These are phyloP conservation scores for Fusarium oligoseptatum DNA, from an alignment of 2,329 filamentous ascomycete genomes.

Conservation along the genomic window DNA sequence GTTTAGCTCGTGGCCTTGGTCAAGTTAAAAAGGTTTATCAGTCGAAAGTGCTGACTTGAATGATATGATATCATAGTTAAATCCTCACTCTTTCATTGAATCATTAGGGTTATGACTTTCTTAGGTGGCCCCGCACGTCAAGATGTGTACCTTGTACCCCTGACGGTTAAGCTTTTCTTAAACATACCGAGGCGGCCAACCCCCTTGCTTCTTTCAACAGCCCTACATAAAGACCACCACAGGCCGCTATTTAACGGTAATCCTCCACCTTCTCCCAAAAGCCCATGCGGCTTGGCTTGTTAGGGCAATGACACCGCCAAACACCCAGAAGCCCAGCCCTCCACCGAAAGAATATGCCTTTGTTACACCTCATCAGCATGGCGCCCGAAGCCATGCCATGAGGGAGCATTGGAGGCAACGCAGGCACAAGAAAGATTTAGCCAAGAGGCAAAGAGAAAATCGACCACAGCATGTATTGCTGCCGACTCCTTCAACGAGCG, in stretches of 20 bases:
- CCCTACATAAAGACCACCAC: neutral
- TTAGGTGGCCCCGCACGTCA: neutral
- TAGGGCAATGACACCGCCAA: conserved; percentile 12
- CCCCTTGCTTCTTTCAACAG: neutral
- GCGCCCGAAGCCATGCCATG: conserved; percentile 52
- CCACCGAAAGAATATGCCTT: conserved; percentile 4
- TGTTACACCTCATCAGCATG: neutral
- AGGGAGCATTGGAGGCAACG: conserved; percentile 52
- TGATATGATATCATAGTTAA: too few relatives aligned
- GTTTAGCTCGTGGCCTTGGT: too few relatives aligned
- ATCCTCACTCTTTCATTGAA: too few relatives aligned
- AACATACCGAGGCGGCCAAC: neutral
- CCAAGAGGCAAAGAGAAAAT: conserved; percentile 8
- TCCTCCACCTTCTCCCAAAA: neutral
- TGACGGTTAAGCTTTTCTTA: neutral
- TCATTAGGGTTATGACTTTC: too few relatives aligned
- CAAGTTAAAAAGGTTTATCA: too few relatives aligned
- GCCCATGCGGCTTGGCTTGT: neutral
- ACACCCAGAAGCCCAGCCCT: conserved; percentile 1
- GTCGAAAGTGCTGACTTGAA: too few relatives aligned
- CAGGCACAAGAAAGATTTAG: conserved; percentile 26
- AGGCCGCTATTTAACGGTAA: neutral
- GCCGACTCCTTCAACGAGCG: conserved; percentile 2
- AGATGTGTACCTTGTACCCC: neutral
- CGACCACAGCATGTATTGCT: conserved; percentile 19